phyloP scores from a whole-genome alignment of 2,329 filamentous ascomycete genomes.

The Fusarium albidum region DNA sequence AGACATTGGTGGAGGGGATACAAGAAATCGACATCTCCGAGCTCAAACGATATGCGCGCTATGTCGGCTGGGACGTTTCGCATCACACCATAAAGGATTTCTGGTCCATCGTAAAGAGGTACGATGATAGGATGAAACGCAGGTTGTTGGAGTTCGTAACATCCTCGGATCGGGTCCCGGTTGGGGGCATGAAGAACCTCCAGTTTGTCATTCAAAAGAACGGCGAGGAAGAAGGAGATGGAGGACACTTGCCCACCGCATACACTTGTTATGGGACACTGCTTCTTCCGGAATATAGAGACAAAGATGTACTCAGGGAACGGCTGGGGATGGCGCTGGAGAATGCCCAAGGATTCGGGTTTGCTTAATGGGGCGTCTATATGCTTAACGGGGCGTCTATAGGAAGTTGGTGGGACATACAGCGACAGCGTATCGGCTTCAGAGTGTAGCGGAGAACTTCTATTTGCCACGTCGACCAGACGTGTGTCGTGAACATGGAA shows the following conservation, averaged over 20 bases:
- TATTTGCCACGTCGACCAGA: background rate
- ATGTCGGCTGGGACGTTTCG: constrained; percentile 79
- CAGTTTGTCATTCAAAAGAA: constrained; percentile 86
- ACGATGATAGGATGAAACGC: constrained; percentile 73
- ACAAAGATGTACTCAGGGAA: constrained; percentile 72
- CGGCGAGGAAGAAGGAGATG: constrained; percentile 65
- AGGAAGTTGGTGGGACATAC: background rate
- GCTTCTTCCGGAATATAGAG: constrained; percentile 82
- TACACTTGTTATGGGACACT: constrained; percentile 94
- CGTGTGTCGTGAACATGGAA: constrained; percentile 1
- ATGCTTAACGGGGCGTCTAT: constrained; percentile 55
- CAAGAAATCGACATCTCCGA: constrained; percentile 81
- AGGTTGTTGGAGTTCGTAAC: constrained; percentile 93
- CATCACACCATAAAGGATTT: constrained; percentile 80
- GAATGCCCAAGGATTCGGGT: constrained; percentile 90
- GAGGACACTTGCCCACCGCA: constrained; percentile 77
- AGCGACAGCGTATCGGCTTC: background rate
- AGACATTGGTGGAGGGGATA: constrained; percentile 82
- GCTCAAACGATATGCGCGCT: constrained; percentile 75
- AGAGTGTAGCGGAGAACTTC: background rate
- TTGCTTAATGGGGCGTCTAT: constrained; percentile 59
- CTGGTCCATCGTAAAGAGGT: constrained; percentile 80
- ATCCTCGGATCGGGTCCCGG: constrained; percentile 87
- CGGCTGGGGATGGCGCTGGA: constrained; percentile 86
- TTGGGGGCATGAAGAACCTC: constrained; percentile 83